Percentiles rank a stretch among this genome's conserved stretches.
Conservation (phyloP, 179 eudicot species). For the Dionaea muscipula region DNA sequence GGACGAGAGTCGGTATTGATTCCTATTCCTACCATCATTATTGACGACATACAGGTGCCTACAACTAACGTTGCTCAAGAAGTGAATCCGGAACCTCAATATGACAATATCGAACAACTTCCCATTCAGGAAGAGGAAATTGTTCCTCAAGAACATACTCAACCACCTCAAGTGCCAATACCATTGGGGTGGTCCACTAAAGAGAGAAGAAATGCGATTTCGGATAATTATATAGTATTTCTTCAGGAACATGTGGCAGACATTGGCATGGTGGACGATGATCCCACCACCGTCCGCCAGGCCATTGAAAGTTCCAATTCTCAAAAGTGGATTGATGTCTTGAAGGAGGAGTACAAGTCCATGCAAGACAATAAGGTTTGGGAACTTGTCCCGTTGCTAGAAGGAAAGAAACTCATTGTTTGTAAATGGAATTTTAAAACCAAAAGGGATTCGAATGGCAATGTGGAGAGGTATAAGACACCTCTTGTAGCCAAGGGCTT, state of each 20-base stretch:
- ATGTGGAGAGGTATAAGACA: too few relatives aligned
- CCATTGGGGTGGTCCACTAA: slow-evolving; percentile 3
- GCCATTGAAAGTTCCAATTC: neutral
- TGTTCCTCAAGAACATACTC: too few relatives aligned
- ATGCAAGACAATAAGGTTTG: neutral
- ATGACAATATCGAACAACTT: neutral
- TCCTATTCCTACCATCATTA: too few relatives aligned
- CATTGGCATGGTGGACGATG: neutral
- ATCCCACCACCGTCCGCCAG: neutral
- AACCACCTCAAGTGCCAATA: neutral
- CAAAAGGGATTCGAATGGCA: neutral
- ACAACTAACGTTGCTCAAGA: neutral
- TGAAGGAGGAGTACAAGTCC: neutral
- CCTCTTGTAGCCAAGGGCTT: too few relatives aligned
- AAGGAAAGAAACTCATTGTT: neutral
- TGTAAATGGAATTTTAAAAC: neutral
- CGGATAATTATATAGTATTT: slow-evolving; percentile 7
- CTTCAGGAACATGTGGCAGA: neutral
- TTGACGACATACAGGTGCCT: neutral
- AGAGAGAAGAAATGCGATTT: slow-evolving; percentile 1
- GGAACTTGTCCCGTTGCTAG: neutral
- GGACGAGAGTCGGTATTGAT: neutral
- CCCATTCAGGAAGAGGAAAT: too few relatives aligned
- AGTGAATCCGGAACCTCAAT: neutral
- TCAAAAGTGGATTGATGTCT: neutral